Base-by-base conservation (phyloP, 371 early-diverging fungal genomes). In the Syncephalastrum racemosum region DNA sequence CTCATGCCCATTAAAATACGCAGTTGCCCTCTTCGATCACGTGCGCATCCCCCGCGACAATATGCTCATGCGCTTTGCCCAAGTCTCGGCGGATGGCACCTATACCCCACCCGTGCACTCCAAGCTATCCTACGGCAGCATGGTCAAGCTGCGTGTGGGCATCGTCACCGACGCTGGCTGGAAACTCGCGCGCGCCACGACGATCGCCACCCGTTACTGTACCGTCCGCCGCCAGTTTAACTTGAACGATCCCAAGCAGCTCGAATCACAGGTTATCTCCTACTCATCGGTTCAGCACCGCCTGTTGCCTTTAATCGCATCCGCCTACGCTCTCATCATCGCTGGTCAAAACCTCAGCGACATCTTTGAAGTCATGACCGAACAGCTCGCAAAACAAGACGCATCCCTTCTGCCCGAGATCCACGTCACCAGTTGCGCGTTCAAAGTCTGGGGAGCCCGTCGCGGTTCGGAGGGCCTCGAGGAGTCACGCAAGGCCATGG, bases 1-100 rank as follows among this genome's bases (percentile, higher is more conserved):
- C 24, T 27, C n/a, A 42, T 43, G 15, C 6, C 16, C 46, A 6
- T 53, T 25, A 1, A 16, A 41, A 3, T n/a, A 40, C 8, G 2
- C 46, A 83, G 84, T 64, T 60, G 82, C 90, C 18, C 61, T 86
- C 15, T 87, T 92, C 47, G 80, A 90, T 51, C 70, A 81, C 50
- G 80, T 84, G 51, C 81, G 88, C 16, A 86, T 94, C 52, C 91
- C 93, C 4, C 82, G 90, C 39, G 79, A 85, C 40, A 85, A 91
- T 60, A 87, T 94, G 86, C 60, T 94, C 62, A 89, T 89, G 89
- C 74, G 84, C 16, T 91, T 89, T 72, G 81, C 88, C 44, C 74
- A 80, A 42, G 90, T 94, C 0, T 82, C 83, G 31, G 60, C 62
- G 27, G 77, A 86, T 14, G 93, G 93, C 3, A 57, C 73, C 51